phyloP scores from a whole-genome alignment of 2,329 filamentous ascomycete species.

The Exophiala aquamarina region DNA sequence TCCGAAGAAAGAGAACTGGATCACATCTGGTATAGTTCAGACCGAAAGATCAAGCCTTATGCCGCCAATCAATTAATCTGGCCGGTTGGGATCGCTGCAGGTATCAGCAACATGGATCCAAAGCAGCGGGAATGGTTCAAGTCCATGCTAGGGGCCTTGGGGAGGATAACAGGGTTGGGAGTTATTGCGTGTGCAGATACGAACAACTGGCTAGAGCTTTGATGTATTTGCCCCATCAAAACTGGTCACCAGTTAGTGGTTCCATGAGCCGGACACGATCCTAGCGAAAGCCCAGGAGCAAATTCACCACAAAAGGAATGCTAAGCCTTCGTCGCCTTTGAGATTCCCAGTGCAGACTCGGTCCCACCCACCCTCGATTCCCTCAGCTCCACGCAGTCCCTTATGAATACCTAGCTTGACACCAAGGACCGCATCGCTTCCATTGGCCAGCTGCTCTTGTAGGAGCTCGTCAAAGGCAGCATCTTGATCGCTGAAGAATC shows the following conservation, averaged over 20 bases:
- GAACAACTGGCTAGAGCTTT: too few species aligned
- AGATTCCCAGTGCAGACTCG: conserved; percentile 5
- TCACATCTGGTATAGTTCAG: too few species aligned
- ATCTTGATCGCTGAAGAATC: not conserved
- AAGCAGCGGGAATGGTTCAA: not conserved
- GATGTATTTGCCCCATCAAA: too few species aligned
- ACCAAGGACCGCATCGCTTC: conserved; percentile 4
- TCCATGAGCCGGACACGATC: too few species aligned
- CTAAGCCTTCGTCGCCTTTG: conserved; percentile 8
- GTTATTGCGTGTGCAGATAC: too few species aligned
- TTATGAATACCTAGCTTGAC: conserved; percentile 1
- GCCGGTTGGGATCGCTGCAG: not conserved
- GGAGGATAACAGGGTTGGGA: too few species aligned
- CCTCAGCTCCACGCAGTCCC: conserved; percentile 5
- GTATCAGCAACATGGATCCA: not conserved
- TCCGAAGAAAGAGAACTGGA: too few species aligned
- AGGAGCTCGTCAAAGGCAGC: conserved; percentile 6
- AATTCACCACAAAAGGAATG: conserved; percentile 2
- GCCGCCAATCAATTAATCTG: not conserved
- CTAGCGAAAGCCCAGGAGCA: too few species aligned
- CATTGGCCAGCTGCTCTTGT: not conserved
- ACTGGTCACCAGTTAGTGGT: too few species aligned
- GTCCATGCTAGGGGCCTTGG: too few species aligned
- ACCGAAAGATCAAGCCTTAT: too few species aligned
- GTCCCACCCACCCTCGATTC: conserved; percentile 11